Evolutionary conservation across 2,329 filamentous ascomycete genomes (phyloP).

Genomic region (Botrytis porri): DNA sequence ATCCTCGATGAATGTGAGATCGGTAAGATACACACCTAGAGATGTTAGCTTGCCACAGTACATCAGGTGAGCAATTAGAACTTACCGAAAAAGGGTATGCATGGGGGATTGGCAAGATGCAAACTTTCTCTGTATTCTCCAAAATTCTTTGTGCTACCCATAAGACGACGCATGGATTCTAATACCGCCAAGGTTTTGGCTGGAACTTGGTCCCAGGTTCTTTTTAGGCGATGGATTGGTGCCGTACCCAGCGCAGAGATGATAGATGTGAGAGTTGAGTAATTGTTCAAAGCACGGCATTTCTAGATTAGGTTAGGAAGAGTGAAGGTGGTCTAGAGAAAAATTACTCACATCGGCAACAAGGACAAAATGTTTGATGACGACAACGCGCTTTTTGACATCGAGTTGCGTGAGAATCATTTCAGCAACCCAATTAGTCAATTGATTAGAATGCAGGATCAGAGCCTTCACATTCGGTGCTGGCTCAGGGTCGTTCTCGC

Average conservation of each 20-base stretch:
- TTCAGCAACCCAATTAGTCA: constrained; percentile 99
- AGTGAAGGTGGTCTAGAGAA: constrained; percentile 19
- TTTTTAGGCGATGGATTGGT: constrained; percentile 86
- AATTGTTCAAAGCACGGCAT: constrained; percentile 93
- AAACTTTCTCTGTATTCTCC: constrained; percentile 91
- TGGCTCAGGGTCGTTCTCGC: constrained; percentile 75
- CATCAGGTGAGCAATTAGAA: constrained; percentile 20
- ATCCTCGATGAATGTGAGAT: constrained; percentile 97
- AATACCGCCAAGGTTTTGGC: constrained; percentile 75
- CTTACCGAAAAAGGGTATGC: constrained; percentile 95
- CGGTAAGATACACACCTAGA: constrained; percentile 88
- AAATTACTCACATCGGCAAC: constrained; percentile 81
- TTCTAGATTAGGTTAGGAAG: constrained; percentile 56
- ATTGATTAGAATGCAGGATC: constrained; percentile 95
- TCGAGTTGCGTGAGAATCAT: constrained; percentile 97
- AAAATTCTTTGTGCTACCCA: constrained; percentile 98
- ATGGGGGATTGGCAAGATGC: constrained; percentile 90
- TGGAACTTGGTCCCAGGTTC: constrained; percentile 93
- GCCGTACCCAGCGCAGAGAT: constrained; percentile 94
- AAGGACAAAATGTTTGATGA: constrained; percentile 97
- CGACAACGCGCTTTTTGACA: constrained; percentile 91
- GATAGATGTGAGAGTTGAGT: constrained; percentile 94
- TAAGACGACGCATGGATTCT: constrained; percentile 88
- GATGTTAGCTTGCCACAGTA: constrained; percentile 20
- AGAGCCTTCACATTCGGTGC: constrained; percentile 93